These are phyloP conservation scores for Chaetomiaceae sp. DNA, from an alignment of 2,329 filamentous ascomycete species.

Conservation along the genomic window DNA sequence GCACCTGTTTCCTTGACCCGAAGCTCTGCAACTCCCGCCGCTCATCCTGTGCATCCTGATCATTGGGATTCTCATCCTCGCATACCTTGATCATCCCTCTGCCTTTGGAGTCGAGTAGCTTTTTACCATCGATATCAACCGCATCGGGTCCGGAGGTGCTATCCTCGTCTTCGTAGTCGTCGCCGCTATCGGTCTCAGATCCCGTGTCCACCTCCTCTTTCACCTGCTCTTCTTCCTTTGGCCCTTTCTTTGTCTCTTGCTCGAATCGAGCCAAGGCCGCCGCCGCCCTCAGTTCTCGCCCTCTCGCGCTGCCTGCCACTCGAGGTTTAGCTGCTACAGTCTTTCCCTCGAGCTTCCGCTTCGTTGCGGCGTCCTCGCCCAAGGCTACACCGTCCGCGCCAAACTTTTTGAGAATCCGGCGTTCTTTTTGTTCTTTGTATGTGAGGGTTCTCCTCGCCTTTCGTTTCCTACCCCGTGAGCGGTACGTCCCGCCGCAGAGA, in stretches of 20 bases:
- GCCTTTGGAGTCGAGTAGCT: conserved; percentile 62
- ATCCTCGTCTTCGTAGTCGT: conserved; percentile 46
- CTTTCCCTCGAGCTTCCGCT: conserved; percentile 64
- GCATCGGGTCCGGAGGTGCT: conserved; percentile 47
- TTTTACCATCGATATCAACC: conserved; percentile 60
- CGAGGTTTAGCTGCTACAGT: conserved; percentile 61
- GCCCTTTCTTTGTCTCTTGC: conserved; percentile 51
- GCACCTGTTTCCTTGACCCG: conserved; percentile 19
- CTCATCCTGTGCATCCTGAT: conserved; percentile 57
- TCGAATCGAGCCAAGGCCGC: conserved; percentile 73
- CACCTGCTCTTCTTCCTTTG: conserved; percentile 47
- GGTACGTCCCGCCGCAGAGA: conserved; percentile 77
- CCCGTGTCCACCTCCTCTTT: conserved; percentile 15
- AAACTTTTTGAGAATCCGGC: conserved; percentile 71
- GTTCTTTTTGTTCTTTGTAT: conserved; percentile 70
- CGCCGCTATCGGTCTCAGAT: conserved; percentile 45
- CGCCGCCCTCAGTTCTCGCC: conserved; percentile 69
- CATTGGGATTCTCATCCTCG: conserved; percentile 59
- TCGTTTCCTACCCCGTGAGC: conserved; percentile 53
- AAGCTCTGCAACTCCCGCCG: conserved; percentile 59
- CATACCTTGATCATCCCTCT: conserved; percentile 69
- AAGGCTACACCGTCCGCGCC: conserved; percentile 64
- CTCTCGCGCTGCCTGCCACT: conserved; percentile 69
- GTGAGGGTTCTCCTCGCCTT: conserved; percentile 50
- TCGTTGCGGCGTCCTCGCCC: conserved; percentile 63